These are phyloP conservation scores for Emmonsiellopsis sp. DNA, from an alignment of 2,329 filamentous ascomycete genomes.

Conservation along the genomic window DNA sequence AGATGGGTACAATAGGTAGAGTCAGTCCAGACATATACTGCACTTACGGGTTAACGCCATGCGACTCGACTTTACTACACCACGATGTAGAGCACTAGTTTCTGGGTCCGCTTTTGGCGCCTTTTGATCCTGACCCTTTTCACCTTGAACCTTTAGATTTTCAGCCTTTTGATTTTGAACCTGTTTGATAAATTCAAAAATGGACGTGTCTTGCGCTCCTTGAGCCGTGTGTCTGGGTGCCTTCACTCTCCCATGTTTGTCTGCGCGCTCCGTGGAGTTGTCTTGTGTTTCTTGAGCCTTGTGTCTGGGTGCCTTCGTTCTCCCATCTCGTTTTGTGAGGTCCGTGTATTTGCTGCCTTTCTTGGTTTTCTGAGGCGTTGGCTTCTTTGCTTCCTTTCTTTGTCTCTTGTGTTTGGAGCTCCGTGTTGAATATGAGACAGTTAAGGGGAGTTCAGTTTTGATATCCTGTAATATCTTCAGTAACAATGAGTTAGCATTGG, in stretches of 20 bases:
- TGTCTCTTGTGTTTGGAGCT: neutral
- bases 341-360: neutral
- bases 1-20: conserved; percentile 2
- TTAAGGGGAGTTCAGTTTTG: too few relatives aligned
- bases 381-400: neutral
- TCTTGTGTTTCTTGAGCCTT: neutral
- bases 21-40: neutral
- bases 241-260: neutral
- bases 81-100: conserved; percentile 2
- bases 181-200: neutral
- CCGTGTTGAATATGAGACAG: too few relatives aligned
- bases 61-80: conserved; percentile 8
- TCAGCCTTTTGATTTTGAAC: neutral
- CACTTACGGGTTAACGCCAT: conserved; percentile 16
- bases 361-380: neutral
- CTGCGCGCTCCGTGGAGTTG: neutral
- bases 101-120: neutral
- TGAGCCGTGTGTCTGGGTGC: neutral
- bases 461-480: too few relatives aligned
- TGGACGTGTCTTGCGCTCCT: neutral
- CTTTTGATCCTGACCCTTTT: neutral
- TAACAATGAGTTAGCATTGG: too few relatives aligned
- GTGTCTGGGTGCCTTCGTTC: too few relatives aligned
- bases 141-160: too few relatives aligned
- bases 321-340: neutral